Percentiles rank a stretch among this genome's conserved stretches.
Conservation (phyloP, 164 flowering plant species). For the Stephania japonica region DNA sequence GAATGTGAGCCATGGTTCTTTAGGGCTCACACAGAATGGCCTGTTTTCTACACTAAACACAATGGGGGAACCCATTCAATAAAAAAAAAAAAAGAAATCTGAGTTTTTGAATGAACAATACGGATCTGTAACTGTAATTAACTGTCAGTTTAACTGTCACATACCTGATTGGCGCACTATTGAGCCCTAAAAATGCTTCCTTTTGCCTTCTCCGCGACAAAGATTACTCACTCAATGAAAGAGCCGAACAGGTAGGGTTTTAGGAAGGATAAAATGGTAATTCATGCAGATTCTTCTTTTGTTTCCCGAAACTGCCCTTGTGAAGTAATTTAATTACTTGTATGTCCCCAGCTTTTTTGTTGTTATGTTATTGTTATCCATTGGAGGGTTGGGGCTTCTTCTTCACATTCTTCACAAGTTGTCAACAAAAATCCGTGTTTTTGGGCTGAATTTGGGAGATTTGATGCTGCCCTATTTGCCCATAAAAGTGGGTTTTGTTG, state of each 20-base stretch:
- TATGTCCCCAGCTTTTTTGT: neutral
- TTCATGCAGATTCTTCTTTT: neutral
- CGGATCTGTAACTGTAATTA: too few species aligned
- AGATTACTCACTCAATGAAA: neutral
- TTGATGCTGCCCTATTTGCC: too few species aligned
- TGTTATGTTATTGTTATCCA: too few species aligned
- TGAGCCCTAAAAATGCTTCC: neutral
- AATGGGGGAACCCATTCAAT: neutral
- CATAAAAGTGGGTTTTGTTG: too few species aligned
- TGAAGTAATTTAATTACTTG: neutral
- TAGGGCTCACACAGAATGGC: neutral
- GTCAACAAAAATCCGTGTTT: too few species aligned
- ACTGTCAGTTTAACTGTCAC: neutral
- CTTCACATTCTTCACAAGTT: neutral
- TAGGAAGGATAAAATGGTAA: neutral
- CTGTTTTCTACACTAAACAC: constrained; percentile 3
- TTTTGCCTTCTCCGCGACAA: neutral
- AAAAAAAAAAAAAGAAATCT: neutral
- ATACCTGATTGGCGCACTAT: neutral
- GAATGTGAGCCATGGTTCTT: constrained; percentile 42
- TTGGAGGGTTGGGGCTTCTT: too few species aligned
- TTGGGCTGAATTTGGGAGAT: too few species aligned
- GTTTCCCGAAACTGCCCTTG: neutral
- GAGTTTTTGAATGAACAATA: too few species aligned
- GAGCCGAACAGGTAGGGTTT: neutral